These are phyloP conservation scores for Candida tammaniensis DNA, from an alignment of 805 yeast species.

Conservation along the genomic window DNA sequence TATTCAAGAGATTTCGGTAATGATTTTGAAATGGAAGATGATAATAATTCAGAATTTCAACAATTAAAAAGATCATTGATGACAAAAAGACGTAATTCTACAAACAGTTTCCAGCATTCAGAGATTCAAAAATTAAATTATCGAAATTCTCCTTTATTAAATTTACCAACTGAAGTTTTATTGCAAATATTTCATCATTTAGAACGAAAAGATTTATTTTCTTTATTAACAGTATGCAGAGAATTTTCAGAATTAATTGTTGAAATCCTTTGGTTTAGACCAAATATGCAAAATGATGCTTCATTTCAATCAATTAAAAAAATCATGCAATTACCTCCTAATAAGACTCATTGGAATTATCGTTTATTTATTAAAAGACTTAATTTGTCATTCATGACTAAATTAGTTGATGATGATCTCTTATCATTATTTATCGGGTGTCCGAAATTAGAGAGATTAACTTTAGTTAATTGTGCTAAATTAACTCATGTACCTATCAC, in stretches of 20 bases:
- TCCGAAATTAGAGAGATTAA: constrained; percentile 75
- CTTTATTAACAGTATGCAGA: constrained; percentile 69
- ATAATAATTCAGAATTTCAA: constrained; percentile 26
- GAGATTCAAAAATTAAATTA: constrained; percentile 22
- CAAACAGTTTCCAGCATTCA: constrained; percentile 14
- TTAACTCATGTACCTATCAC: constrained; percentile 62
- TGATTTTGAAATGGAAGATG: constrained; percentile 34
- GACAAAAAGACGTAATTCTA: constrained; percentile 22
- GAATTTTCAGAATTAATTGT: constrained; percentile 77
- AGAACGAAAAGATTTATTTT: constrained; percentile 58
- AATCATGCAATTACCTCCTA: constrained; percentile 50
- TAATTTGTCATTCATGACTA: constrained; percentile 74
- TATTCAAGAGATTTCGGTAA: constrained; percentile 8
- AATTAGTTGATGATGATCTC: constrained; percentile 60
- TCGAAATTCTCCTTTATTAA: constrained; percentile 39
- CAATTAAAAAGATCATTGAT: constrained; percentile 36
- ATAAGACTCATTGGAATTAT: constrained; percentile 61
- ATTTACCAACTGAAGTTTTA: constrained; percentile 59
- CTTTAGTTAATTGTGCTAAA: constrained; percentile 75
- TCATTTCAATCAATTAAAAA: constrained; percentile 52
- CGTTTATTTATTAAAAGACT: constrained; percentile 70
- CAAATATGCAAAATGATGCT: constrained; percentile 54
- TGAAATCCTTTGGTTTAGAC: constrained; percentile 86
- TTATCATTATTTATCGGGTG: constrained; percentile 64
- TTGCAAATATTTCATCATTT: constrained; percentile 65